A percentile compares a stretch with the other conserved stretches of the same genome.
These are phyloP conservation scores for Citrus reticulata DNA, from an alignment of 345 rosid genomes.

Conservation along the genomic window DNA sequence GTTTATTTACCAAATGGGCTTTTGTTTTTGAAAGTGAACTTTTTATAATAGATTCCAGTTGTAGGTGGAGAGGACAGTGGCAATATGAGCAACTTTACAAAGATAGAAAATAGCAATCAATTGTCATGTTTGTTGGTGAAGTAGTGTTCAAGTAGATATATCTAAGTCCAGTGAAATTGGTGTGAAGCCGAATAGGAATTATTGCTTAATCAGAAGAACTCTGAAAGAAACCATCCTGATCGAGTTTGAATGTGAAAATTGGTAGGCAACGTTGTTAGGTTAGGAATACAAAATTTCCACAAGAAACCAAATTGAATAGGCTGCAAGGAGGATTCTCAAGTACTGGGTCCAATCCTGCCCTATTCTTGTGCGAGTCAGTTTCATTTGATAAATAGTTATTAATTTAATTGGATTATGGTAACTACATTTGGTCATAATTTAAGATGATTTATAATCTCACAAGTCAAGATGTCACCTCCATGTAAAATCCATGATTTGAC, in stretches of 20 bases:
- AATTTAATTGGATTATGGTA: not conserved
- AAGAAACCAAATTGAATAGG: too few species aligned
- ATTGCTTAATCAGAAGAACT: not conserved
- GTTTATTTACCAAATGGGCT: not conserved
- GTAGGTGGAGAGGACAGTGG: not conserved
- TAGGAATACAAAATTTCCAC: not conserved
- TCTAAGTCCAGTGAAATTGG: not conserved
- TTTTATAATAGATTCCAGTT: not conserved
- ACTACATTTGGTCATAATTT: not conserved
- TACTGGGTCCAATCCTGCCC: not conserved
- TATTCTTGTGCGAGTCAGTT: not conserved
- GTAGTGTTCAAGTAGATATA: not conserved
- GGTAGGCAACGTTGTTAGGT: not conserved
- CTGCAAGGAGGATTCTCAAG: too few species aligned
- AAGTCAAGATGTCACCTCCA: not conserved
- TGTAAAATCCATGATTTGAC: not conserved
- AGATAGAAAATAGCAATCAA: not conserved
- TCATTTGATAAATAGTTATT: not conserved
- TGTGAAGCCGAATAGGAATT: not conserved
- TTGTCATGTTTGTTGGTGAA: not conserved
- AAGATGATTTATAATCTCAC: not conserved
- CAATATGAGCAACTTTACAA: not conserved
- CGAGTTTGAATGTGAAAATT: not conserved
- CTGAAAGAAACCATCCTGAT: not conserved
- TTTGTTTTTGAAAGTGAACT: not conserved